A percentile compares a stretch with the other conserved stretches of the same genome.
phyloP scores from a whole-genome alignment of 2,329 filamentous ascomycete species.

The Teratosphaeriaceae sp. region DNA sequence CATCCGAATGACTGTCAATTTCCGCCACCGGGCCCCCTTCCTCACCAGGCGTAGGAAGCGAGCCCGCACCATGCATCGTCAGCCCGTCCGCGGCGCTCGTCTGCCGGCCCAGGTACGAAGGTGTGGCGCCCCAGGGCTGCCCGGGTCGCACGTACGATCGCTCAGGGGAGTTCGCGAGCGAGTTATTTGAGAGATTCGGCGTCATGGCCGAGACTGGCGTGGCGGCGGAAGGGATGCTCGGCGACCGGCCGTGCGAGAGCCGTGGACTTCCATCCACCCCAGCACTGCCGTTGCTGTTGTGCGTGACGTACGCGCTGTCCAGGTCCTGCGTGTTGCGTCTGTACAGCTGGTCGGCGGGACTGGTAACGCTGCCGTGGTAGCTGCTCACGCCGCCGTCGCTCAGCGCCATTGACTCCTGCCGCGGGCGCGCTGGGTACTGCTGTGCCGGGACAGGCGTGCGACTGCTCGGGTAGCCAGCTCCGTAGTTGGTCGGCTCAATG shows the following conservation, averaged over 20 bases:
- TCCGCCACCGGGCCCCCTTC: slow-evolving; percentile 11
- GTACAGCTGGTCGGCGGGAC: not conserved
- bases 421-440: not conserved
- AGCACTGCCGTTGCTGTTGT: too few relatives aligned
- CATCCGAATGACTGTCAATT: slow-evolving; percentile 14
- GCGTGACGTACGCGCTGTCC: slow-evolving; percentile 21
- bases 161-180: not conserved
- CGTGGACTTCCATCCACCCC: too few relatives aligned
- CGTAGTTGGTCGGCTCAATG: slow-evolving; percentile 14
- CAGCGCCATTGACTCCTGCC: slow-evolving; percentile 14
- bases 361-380: slow-evolving; percentile 10
- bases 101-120: slow-evolving; percentile 39
- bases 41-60: not conserved
- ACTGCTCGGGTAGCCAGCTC: slow-evolving; percentile 7
- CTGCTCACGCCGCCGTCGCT: slow-evolving; percentile 16
- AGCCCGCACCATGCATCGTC: slow-evolving; percentile 39
- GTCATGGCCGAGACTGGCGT: not conserved
- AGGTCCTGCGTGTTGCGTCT: slow-evolving; percentile 19
- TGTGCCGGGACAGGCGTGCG: not conserved
- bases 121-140: slow-evolving; percentile 28
- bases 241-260: slow-evolving; percentile 7
- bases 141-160: slow-evolving; percentile 11
- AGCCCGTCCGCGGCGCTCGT: slow-evolving; percentile 36
- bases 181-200: not conserved
- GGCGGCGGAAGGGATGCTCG: slow-evolving; percentile 10